Base-by-base conservation (phyloP, 208 protist species). In the Crithidia sp. region DNA sequence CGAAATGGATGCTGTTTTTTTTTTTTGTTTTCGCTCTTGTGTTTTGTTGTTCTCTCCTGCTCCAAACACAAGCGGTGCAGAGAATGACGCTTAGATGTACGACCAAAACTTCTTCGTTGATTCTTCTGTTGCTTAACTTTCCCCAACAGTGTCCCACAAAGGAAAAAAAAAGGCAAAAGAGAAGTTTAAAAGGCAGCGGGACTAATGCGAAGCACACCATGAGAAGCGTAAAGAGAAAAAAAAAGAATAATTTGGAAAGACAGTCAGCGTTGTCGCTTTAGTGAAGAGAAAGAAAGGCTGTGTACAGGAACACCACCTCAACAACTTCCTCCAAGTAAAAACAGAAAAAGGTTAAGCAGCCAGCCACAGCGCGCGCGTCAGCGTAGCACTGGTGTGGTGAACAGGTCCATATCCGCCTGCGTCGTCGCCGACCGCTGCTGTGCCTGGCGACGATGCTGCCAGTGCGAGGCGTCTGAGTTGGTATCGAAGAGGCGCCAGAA, bases 401-500 rank as follows among this genome's bases (percentile, higher is more conserved):
- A 65, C 9, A 57, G 56, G 53, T 86, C 81, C 53, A 84, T 79
- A 55, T 82, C 81, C 19, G 84, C 75, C 61, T 59, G 67, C 17
- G 74, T 86, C 14, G 76, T 77, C 36, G 76, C 81, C 28, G 78
- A 74, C 53, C 69, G 71, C 58, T 82, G 71, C 43, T 73, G 77
- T 7, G 81, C 76, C 57, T 72, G 75, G 17, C 67, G 69, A 5
- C 86, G 79, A 41, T 82, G 73, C 67, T 82, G 75, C 77, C 77
- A 82, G 60, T 86, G 78, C 2, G 61, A 65, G n/a, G 74, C 59
- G 64, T 65, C 62, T n/a, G 61, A 81, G 59, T 40, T 43, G 54
- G 72, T 57, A 52, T 80, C 79, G 60, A 95, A 95, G 52, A 88
- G 79, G 14, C 78, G 78, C 91, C 91, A 95, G 71, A 95, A 92